Evolutionary conservation across 306 rosid genomes (phyloP), one percentile per base, ranked within the genome.

Genomic region (Rosa lucieae): DNA sequence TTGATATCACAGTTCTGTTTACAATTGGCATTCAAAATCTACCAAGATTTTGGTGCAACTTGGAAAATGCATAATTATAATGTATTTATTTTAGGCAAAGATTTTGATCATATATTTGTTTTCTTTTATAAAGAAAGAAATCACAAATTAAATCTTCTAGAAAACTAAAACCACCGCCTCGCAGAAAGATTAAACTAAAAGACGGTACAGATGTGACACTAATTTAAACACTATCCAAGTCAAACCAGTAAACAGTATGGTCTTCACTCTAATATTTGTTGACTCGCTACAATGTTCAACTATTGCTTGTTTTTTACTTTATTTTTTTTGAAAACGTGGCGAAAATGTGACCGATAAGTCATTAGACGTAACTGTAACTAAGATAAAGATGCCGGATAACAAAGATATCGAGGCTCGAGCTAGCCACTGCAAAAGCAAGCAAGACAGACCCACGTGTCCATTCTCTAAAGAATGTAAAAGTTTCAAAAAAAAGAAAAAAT

Each of bases 361-460:
- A 5, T 10, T 6, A 29, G 0, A 13, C 2, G 32, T 29, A 29
- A 29, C 32, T 29, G 9, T 32, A 3, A 14, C n/a, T 14, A 17
- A 0, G 0, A 0, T 1, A 14, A 2, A 32, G 2, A 32, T 3
- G 1, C 3, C 0, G 1, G 8, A 32, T 5, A 26, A 5, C 1
- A 32, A 5, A 20, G 3, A 59, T 3, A 21, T 62, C 37, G 37
- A 32, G 37, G 12, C 2, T 26, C 3, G 55, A n/a, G 62, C 29
- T 23, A n/a, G 73, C 63, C 40, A 35, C n/a, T 58, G 5, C 8
- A 37, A 51, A 72, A 72, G 18, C 17, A 58, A 44, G 10, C 70
- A 1, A 59, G 39, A 14, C 32, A 14, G 2, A 3, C 43, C 82
- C 77, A 77, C 82, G 77, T 73, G 80, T 55, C 76, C 26, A 4